Evolutionary conservation across 192 early-diverging fungal species (phyloP).

Genomic region (Coemansia sp.): DNA sequence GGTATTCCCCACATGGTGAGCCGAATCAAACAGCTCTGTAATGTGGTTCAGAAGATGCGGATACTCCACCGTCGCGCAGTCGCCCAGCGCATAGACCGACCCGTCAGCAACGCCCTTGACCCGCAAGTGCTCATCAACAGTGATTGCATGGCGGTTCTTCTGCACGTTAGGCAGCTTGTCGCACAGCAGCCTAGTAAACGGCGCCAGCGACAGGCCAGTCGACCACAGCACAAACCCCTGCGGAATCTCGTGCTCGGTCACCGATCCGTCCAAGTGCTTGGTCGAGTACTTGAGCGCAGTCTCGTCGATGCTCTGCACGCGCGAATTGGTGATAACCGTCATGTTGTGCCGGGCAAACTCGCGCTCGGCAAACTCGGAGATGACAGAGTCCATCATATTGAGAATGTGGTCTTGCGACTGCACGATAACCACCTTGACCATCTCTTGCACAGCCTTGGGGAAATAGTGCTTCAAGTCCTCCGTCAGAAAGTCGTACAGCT

Average conservation of each 20-base stretch:
- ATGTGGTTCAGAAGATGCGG: constrained; percentile 54
- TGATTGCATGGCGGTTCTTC: constrained; percentile 58
- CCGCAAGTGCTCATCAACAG: constrained; percentile 74
- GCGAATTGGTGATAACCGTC: constrained; percentile 70
- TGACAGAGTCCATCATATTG: constrained; percentile 75
- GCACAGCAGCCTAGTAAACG: constrained; percentile 60
- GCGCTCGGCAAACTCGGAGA: constrained; percentile 72
- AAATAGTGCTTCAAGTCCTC: constrained; percentile 80
- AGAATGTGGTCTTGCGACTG: constrained; percentile 84
- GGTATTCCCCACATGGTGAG: constrained; percentile 18
- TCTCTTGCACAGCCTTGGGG: constrained; percentile 69
- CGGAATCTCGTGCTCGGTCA: constrained; percentile 52
- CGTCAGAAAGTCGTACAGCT: constrained; percentile 81
- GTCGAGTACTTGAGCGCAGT: constrained; percentile 60
- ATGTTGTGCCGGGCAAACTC: constrained; percentile 81
- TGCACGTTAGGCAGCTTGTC: constrained; percentile 48
- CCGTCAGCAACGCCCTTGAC: constrained; percentile 69
- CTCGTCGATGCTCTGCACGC: constrained; percentile 65
- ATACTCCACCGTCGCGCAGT: constrained; percentile 83
- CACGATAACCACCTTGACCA: constrained; percentile 75
- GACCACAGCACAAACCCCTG: constrained; percentile 80
- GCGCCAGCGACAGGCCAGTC: constrained; percentile 71
- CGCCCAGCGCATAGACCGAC: constrained; percentile 81
- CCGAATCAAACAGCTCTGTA: constrained; percentile 51
- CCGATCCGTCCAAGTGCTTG: constrained; percentile 42